These are phyloP conservation scores for Phytophthora pinifolia DNA, from an alignment of 352 stramenopile species.

Conservation along the genomic window DNA sequence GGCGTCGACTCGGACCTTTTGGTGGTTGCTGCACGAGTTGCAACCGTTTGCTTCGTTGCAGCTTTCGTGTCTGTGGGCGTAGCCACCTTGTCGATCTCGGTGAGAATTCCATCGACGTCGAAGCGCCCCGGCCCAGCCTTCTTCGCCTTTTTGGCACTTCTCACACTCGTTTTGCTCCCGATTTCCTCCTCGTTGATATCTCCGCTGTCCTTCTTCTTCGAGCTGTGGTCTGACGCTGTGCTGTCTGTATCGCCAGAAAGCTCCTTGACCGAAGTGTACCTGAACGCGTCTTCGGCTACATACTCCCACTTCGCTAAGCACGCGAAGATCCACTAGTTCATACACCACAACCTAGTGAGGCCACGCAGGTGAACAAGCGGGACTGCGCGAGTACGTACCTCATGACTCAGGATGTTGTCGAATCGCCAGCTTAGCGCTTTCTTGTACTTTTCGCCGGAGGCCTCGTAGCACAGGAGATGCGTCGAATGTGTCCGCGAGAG, in stretches of 20 bases:
- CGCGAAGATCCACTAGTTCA: constrained; percentile 69
- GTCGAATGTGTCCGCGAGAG: constrained; percentile 82
- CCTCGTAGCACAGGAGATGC: constrained; percentile 78
- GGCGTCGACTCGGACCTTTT: constrained; percentile 15
- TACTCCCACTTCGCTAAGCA: constrained; percentile 71
- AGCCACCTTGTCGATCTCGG: constrained; percentile 52
- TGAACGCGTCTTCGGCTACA: constrained; percentile 53
- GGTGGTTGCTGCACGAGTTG: constrained; percentile 10
- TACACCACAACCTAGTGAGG: not conserved
- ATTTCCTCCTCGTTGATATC: constrained; percentile 21
- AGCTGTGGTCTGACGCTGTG: constrained; percentile 20
- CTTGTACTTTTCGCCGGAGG: constrained; percentile 84
- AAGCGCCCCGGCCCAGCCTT: constrained; percentile 38
- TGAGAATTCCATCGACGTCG: constrained; percentile 57
- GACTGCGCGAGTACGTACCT: constrained; percentile 42
- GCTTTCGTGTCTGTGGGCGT: constrained; percentile 41
- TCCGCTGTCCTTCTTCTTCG: constrained; percentile 28
- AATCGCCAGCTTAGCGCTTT: constrained; percentile 82
- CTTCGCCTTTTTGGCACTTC: constrained; percentile 31
- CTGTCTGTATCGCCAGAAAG: constrained; percentile 26
- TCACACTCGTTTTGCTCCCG: constrained; percentile 25
- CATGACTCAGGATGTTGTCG: constrained; percentile 74
- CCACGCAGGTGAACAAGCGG: constrained; percentile 1
- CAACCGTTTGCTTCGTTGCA: constrained; percentile 5
- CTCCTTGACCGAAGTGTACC: constrained; percentile 34